Conservation (phyloP, 352 stramenopile species). For the Globisporangium paddicum region DNA sequence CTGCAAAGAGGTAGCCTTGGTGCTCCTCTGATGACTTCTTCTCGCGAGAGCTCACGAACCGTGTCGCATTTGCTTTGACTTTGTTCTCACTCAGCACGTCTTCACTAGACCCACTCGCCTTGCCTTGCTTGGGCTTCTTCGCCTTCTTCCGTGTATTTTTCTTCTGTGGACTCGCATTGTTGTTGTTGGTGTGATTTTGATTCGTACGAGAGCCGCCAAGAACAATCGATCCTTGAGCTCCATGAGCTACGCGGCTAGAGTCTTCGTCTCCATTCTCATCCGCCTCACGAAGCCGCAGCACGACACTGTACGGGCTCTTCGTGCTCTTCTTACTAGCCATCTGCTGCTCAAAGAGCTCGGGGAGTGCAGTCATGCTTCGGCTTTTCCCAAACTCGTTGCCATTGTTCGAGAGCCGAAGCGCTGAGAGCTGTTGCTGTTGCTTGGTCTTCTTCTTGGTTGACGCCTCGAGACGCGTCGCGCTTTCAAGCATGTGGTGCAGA, state of each 20-base stretch:
- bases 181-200: background rate
- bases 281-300: constrained; percentile 30
- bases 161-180: constrained; percentile 8
- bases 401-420: constrained; percentile 17
- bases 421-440: constrained; percentile 40
- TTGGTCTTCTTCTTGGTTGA: constrained; percentile 23
- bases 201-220: background rate
- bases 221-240: background rate
- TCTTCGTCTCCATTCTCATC: background rate
- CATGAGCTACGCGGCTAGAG: background rate
- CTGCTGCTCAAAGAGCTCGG: constrained; percentile 33
- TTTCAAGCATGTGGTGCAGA: constrained; percentile 73
- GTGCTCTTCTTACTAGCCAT: constrained; percentile 15
- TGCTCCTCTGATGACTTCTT: constrained; percentile 47
- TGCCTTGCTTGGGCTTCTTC: constrained; percentile 3
- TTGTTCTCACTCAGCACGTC: background rate
- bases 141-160: constrained; percentile 17
- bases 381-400: constrained; percentile 21
- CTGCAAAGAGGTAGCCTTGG: constrained; percentile 55
- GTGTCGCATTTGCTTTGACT: background rate
- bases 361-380: constrained; percentile 35
- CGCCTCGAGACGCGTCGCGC: constrained; percentile 33
- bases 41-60: constrained; percentile 51
- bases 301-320: constrained; percentile 57
- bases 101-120: background rate